Base-by-base conservation (phyloP, 805 yeast species). In the Metschnikowia continentalis region DNA sequence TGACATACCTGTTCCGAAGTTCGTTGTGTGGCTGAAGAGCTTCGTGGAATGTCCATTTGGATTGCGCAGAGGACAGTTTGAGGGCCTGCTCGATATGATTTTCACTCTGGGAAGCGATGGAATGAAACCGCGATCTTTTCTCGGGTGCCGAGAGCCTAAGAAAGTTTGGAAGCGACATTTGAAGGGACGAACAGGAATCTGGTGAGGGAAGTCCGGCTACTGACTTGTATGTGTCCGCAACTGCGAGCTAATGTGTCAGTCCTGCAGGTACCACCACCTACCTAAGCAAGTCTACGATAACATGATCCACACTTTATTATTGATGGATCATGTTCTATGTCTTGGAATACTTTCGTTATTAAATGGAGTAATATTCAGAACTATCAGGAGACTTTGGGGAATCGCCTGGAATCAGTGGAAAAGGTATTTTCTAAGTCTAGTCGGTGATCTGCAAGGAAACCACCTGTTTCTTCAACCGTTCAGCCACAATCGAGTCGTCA, bases 1-100 rank as follows among this genome's bases (percentile, higher is more conserved):
- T 81, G 4, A 74, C 59, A 61, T 86, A 86, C 48, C 91, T 68
- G 58, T 86, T 86, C 35, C 59, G 41, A 32, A 8, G 7, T 5
- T 48, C 33, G 49, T 56, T 59, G 14, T 11, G 33, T 17, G 49
- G 52, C 22, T 39, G 32, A 14, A 47, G 35, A 3, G 60, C 60
- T 10, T 47, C 48, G 6, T 39, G 11, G 8, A 54, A 43, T 35
- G 54, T 42, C 58, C 58, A 57, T 10, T 51, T 47, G 11, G 43
- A 20, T 17, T 38, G 36, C 13, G 37, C 23, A 6, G 44, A 38
- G n/a, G 32, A 23, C 7, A 44, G 48, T 17, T 47, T 54, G 35
- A 51, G 33, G 33, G 55, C 59, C 13, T 52, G 53, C 22, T 54
- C 52, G 7, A 57, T 17, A 38, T 49, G 57, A 10, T 26, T 40